Percentiles rank a stretch among this genome's conserved stretches.
Evolutionary conservation across 2,329 filamentous ascomycete genomes (phyloP).

Genomic region (Calonectria multiphialidica): DNA sequence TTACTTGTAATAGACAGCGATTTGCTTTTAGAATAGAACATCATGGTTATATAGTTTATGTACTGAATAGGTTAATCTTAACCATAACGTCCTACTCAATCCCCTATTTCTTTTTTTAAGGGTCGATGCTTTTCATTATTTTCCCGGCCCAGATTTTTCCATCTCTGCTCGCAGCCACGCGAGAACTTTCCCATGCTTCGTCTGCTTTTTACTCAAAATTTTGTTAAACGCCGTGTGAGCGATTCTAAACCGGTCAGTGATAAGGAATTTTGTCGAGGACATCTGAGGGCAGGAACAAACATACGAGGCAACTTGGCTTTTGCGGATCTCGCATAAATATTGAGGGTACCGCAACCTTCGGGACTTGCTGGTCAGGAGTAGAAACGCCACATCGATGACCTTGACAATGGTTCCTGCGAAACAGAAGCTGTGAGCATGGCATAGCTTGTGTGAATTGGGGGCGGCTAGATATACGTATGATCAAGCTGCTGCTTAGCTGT

Average conservation of each 20-base stretch:
- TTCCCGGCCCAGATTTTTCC: constrained; percentile 46
- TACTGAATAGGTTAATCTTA: neutral
- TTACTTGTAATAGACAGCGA: neutral
- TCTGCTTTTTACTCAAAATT: constrained; percentile 79
- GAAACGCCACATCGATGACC: constrained; percentile 72
- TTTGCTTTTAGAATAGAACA: neutral
- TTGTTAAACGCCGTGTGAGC: constrained; percentile 77
- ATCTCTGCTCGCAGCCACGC: constrained; percentile 73
- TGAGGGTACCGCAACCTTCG: constrained; percentile 58
- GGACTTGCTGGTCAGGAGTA: constrained; percentile 70
- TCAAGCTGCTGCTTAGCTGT: constrained; percentile 69
- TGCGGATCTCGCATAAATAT: constrained; percentile 71
- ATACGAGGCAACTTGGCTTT: constrained; percentile 72
- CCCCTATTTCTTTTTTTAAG: neutral
- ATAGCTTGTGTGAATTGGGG: neutral
- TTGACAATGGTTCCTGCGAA: constrained; percentile 72
- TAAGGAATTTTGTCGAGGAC: neutral
- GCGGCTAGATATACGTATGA: constrained; percentile 66
- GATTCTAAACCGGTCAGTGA: constrained; percentile 60
- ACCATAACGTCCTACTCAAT: neutral
- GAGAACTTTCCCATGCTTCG: constrained; percentile 73
- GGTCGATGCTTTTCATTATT: neutral
- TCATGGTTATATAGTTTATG: neutral
- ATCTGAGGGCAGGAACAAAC: constrained; percentile 43
- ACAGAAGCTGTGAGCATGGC: constrained; percentile 3